These are phyloP conservation scores for Melastoma malabathricum DNA, from an alignment of 345 rosid species.

Conservation along the genomic window DNA sequence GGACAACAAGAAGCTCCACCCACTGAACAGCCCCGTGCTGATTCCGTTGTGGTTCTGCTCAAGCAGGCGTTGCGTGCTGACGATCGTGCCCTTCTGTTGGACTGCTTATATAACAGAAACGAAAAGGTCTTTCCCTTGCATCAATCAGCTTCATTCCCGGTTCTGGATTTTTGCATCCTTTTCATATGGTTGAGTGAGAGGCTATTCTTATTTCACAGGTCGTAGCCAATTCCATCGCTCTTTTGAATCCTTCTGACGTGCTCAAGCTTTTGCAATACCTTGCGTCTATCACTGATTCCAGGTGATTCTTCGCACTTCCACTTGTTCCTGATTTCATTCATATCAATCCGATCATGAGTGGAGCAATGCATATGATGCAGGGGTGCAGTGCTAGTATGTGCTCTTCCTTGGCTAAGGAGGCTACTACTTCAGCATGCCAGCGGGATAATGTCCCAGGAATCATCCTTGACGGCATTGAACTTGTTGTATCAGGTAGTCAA, in stretches of 20 bases:
- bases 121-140: slow-evolving; percentile 41
- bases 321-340: neutral
- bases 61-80: slow-evolving; percentile 85
- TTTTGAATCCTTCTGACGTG: slow-evolving; percentile 61
- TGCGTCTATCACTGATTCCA: slow-evolving; percentile 55
- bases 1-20: slow-evolving; percentile 22
- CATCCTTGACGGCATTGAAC: slow-evolving; percentile 56
- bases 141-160: too few species aligned
- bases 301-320: slow-evolving; percentile 26
- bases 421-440: slow-evolving; percentile 75
- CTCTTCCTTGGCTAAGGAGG: slow-evolving; percentile 82
- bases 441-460: slow-evolving; percentile 76
- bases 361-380: slow-evolving; percentile 20
- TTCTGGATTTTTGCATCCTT: too few species aligned
- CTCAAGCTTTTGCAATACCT: slow-evolving; percentile 65
- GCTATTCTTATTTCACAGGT: slow-evolving; percentile 33
- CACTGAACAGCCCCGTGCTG: slow-evolving; percentile 57
- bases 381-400: slow-evolving; percentile 79
- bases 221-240: slow-evolving; percentile 66
- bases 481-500: slow-evolving; percentile 65
- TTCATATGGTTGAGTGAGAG: too few species aligned
- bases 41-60: slow-evolving; percentile 68
- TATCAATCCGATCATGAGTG: neutral
- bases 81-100: slow-evolving; percentile 72
- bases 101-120: slow-evolving; percentile 82